Base-by-base conservation (phyloP, 176 grass and related monocot species). In the Eleusine coracana region DNA sequence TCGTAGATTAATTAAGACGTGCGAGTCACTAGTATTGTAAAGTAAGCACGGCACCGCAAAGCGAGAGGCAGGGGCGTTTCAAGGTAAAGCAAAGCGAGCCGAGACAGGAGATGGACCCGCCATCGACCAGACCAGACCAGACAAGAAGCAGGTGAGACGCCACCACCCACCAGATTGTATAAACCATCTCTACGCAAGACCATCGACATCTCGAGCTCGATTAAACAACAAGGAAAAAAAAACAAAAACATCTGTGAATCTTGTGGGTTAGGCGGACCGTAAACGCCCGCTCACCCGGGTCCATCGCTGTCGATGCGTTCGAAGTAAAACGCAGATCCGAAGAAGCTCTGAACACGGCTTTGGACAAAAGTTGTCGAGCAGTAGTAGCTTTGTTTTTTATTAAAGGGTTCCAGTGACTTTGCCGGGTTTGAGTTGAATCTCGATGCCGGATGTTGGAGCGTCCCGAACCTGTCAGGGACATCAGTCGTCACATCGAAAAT, bases 301-400 rank as follows among this genome's bases (percentile, higher is more conserved):
- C 78, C 66, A 72, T 9, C 20, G 25, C 1, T 40, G 88, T 72
- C 88, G 84, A 86, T 86, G 84, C 60, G 10, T 79, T 90, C 84
- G 68, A 90, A 83, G 87, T 29, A 21, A 65, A 77, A 48, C 48
- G 6, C 40, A 64, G 59, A 48, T 29, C 60, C 25, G 25, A 39
- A 73, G 82, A 77, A 86, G 83, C 2, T 36, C 18, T 9, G 72
- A 38, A 29, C 69, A 46, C 64, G 46, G 78, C 78, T 86, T 80
- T 81, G 17, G 78, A 71, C 73, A 25, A 66, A 81, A 70, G 66
- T 58, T 58, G 78, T 39, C n/a, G 49, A 46, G 37, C 9, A 60
- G 1, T 42, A 34, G 45, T 54, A 46, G 23, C 10, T 39, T 51
- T n/a, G 16, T 48, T 71, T 10, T 25, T 58, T 3, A 36, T 39